Evolutionary conservation across 441 rosid species (phyloP).

Genomic region (Brassica balearica): DNA sequence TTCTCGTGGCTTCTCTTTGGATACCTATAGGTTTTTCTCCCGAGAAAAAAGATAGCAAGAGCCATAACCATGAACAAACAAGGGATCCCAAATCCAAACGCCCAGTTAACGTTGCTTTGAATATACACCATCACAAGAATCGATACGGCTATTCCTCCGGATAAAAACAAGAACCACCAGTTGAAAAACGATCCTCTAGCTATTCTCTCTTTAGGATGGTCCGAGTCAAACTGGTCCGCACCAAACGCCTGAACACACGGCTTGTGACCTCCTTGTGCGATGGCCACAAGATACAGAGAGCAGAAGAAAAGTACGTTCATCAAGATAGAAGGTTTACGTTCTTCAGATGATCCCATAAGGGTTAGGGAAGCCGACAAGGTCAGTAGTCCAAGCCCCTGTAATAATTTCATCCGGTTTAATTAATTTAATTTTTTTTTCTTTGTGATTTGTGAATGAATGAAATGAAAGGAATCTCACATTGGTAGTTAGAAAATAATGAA

Average conservation of each 20-base stretch:
- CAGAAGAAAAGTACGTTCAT: slow-evolving; percentile 21
- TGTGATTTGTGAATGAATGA: not conserved
- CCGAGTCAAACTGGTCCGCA: slow-evolving; percentile 20
- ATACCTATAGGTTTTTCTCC: slow-evolving; percentile 5
- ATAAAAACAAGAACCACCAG: slow-evolving; percentile 18
- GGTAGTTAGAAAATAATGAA: not conserved
- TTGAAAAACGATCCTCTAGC: slow-evolving; percentile 24
- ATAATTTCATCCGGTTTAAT: slow-evolving; percentile 12
- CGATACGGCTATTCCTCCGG: slow-evolving; percentile 12
- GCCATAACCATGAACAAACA: slow-evolving; percentile 29
- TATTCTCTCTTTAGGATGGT: not conserved
- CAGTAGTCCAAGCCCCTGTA: slow-evolving; percentile 14
- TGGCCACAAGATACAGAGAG: slow-evolving; percentile 19
- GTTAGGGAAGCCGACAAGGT: slow-evolving; percentile 13
- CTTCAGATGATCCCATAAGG: not conserved
- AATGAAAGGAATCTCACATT: not conserved
- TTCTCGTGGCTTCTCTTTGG: not conserved
- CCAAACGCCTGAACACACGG: slow-evolving; percentile 27
- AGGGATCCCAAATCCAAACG: slow-evolving; percentile 15
- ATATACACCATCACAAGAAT: slow-evolving; percentile 6
- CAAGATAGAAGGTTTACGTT: slow-evolving; percentile 18
- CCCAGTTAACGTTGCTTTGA: slow-evolving; percentile 18
- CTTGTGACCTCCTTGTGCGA: slow-evolving; percentile 23
- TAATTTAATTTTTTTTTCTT: not conserved
- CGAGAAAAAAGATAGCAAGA: slow-evolving; percentile 19